Base-by-base conservation (phyloP, 1,139 yeast species). In the Candida frijolesensis region DNA sequence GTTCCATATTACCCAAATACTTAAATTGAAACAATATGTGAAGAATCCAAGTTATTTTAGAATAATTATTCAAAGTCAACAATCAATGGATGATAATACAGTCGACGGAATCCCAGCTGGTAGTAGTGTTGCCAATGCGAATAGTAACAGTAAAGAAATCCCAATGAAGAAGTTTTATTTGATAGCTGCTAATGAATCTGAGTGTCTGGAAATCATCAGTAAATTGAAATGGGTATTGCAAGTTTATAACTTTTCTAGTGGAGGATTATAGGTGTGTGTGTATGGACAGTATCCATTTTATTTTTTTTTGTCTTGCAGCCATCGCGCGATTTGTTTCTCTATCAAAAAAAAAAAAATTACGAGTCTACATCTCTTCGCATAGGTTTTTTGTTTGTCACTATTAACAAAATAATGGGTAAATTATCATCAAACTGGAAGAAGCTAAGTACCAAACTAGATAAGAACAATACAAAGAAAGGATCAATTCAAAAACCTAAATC, bases 31-130 rank as follows among this genome's bases (percentile, higher is more conserved):
- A 61, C 95, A 86, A 63, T 87, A 91, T 48, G 77, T 70, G 38
- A 89, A 91, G 61, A 82, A 86, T 30, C 94, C 95, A 0, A 79
- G 80, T 38, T 87, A 89, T 61, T 90, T 94, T 70, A 91, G 92
- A 64, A 82, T 94, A 16, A 85, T 89, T 15, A 85, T 92, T n/a
- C 75, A 79, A 62, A 89, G 89, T 63, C 71, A 51, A 37, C 54
- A 46, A 25, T 60, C 29, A 25, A 10, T 56, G 15, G 77, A 80
- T 4, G 76, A 74, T 16, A 84, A 83, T 3, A 66, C 68, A 1
- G 70, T 38, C 11, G 22, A 25, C 22, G 42, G 18, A 7, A 15
- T 14, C 5, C 30, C 22, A 12, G 14, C 32, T 38, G 7, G 70
- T 0, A 66, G 34, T 27, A 22, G 18, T n/a, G 34, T 15, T 11